These are phyloP conservation scores for Symbiodinium natans DNA, from an alignment of 73 alveolate genomes.

Conservation along the genomic window DNA sequence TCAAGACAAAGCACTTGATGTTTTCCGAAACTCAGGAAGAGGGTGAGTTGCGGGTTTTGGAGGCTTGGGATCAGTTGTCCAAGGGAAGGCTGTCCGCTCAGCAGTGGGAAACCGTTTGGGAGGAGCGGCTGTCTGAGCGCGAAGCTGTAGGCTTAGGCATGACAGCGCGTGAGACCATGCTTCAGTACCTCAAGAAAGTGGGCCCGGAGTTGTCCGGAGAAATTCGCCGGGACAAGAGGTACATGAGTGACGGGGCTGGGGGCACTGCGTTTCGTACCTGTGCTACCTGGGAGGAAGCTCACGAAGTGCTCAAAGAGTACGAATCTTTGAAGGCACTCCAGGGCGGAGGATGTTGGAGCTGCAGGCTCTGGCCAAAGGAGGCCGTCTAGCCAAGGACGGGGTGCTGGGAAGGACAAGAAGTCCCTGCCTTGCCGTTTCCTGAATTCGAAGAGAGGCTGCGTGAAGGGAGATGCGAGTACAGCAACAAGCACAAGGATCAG, in stretches of 20 bases:
- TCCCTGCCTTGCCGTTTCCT: background rate
- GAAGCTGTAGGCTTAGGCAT: background rate
- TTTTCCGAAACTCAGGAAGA: background rate
- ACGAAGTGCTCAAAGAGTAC: constrained; percentile 13
- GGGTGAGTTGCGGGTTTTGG: background rate
- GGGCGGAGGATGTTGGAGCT: background rate
- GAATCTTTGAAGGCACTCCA: background rate
- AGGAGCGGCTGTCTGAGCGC: background rate
- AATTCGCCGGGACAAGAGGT: background rate
- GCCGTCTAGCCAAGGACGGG: background rate
- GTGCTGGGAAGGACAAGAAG: background rate
- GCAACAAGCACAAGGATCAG: background rate
- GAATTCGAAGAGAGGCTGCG: background rate
- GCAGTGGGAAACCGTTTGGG: constrained; percentile 22
- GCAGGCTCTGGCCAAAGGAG: background rate
- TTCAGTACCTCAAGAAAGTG: background rate
- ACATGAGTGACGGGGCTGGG: background rate
- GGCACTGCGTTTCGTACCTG: background rate
- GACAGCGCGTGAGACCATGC: background rate
- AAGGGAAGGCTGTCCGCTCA: background rate
- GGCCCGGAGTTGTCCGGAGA: background rate
- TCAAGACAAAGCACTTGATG: background rate
- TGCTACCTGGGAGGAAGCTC: constrained; percentile 35
- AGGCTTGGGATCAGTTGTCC: background rate
- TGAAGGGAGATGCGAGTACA: background rate